Percentiles rank a stretch among this genome's conserved stretches.
Conservation (phyloP, 2,329 filamentous ascomycete genomes). For the Colletotrichum sp. region DNA sequence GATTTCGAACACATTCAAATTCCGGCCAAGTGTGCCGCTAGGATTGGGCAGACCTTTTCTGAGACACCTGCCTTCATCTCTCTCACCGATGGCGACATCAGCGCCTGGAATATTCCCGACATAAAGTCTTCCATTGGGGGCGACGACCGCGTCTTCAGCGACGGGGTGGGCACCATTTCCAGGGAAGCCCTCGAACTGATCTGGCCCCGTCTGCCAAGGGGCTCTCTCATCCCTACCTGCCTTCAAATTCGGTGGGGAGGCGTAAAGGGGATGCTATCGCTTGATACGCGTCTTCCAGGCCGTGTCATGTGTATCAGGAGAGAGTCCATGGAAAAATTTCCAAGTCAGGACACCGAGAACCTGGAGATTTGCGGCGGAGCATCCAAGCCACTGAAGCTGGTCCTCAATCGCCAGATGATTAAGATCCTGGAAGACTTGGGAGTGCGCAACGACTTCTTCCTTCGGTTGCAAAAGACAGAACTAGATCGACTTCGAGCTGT, state of each 20-base stretch:
- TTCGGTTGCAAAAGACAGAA: slow-evolving; percentile 67
- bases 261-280: slow-evolving; percentile 78
- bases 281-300: slow-evolving; percentile 67
- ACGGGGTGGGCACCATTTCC: slow-evolving; percentile 81
- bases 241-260: slow-evolving; percentile 79
- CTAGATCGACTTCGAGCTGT: slow-evolving; percentile 64
- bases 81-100: slow-evolving; percentile 43
- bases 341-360: slow-evolving; percentile 54
- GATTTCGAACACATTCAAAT: slow-evolving; percentile 55
- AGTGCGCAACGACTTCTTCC: slow-evolving; percentile 63
- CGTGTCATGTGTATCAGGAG: slow-evolving; percentile 65
- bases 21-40: slow-evolving; percentile 61
- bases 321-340: slow-evolving; percentile 82
- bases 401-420: slow-evolving; percentile 80
- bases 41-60: slow-evolving; percentile 73
- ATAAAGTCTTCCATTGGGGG: slow-evolving; percentile 50
- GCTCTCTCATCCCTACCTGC: slow-evolving; percentile 60
- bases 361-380: slow-evolving; percentile 77
- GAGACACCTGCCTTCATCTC: slow-evolving; percentile 72
- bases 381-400: slow-evolving; percentile 69
- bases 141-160: slow-evolving; percentile 68
- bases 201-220: slow-evolving; percentile 56
- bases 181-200: slow-evolving; percentile 61
- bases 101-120: slow-evolving; percentile 46
- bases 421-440: slow-evolving; percentile 86